Base-by-base conservation (phyloP, 768 basidiomycete species). In the Coprinopsis marcescibilis region DNA sequence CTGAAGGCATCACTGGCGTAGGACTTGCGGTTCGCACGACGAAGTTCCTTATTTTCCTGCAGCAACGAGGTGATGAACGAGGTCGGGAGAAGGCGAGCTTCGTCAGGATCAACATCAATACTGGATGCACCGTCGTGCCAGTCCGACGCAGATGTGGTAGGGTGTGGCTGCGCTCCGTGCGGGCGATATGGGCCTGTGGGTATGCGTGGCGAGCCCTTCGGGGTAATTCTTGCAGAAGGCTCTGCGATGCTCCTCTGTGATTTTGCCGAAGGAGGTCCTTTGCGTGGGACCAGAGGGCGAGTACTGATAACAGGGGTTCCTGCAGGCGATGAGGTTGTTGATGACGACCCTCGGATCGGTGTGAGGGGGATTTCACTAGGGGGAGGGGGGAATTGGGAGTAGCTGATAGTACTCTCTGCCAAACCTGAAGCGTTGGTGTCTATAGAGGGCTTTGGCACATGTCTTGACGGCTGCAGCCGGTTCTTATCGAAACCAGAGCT, bases 71-170 rank as follows among this genome's bases (percentile, higher is more conserved):
- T 81, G 50, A 83, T 82, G 58, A 83, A 76, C 2, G 78, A 74
- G 2, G 81, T 80, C 6, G 80, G 72, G 17, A 84, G 69, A 35
- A 81, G 62, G 15, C 72, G 68, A 55, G 80, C 76, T 55, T 82
- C 79, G 7, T 70, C 60, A n/a, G 73, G 70, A 60, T 78, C 78
- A 41, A 76, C 68, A 42, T 71, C 72, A 6, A 83, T 75, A 49
- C 68, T 72, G 11, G 78, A 79, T 14, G 77, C 72, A 2, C 76
- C 80, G 56, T 82, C 80, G 49, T 80, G 75, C 78, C 80, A 81
- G 55, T 78, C 76, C 53, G 72, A 64, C 3, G 75, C 68, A 12
- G 77, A 70, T n/a, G n/a, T n/a, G n/a, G n/a, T n/a, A n/a, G n/a
- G n/a, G n/a, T n/a, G n/a, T n/a, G n/a, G n/a, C n/a, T n/a, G n/a